Conservation (phyloP, 73 alveolate genomes). For the Stentor roeselii region DNA sequence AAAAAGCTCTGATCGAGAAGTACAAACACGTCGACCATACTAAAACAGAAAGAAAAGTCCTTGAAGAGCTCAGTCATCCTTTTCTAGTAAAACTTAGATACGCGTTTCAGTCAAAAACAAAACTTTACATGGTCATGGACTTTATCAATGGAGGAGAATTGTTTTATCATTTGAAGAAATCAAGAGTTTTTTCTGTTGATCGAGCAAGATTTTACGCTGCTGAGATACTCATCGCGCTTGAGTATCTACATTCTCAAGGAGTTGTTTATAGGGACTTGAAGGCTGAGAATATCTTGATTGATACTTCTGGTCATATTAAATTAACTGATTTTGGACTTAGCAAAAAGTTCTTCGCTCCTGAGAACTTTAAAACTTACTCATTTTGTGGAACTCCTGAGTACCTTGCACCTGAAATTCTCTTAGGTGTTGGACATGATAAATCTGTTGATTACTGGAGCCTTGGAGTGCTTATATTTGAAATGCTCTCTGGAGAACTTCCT, state of each 20-base stretch:
- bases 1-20: conserved; percentile 55
- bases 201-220: conserved; percentile 74
- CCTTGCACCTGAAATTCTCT: conserved; percentile 33
- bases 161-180: conserved; percentile 65
- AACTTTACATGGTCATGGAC: conserved; percentile 82
- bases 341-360: conserved; percentile 41
- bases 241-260: conserved; percentile 63
- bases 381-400: conserved; percentile 35
- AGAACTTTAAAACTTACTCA: not conserved
- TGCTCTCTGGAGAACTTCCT: conserved; percentile 57
- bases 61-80: conserved; percentile 68
- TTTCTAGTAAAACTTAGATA: conserved; percentile 66
- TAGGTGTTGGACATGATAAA: conserved; percentile 49
- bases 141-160: conserved; percentile 85
- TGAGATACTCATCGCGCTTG: conserved; percentile 69
- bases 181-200: conserved; percentile 61
- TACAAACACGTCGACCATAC: conserved; percentile 70
- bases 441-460: conserved; percentile 58
- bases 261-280: conserved; percentile 78
- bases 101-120: conserved; percentile 75
- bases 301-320: conserved; percentile 74
- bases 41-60: conserved; percentile 71
- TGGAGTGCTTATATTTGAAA: conserved; percentile 49
- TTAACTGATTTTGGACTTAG: conserved; percentile 85
- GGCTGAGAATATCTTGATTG: conserved; percentile 80